Evolutionary conservation across 176 grass and related monocot species (phyloP).

Genomic region (Carex kokanica): DNA sequence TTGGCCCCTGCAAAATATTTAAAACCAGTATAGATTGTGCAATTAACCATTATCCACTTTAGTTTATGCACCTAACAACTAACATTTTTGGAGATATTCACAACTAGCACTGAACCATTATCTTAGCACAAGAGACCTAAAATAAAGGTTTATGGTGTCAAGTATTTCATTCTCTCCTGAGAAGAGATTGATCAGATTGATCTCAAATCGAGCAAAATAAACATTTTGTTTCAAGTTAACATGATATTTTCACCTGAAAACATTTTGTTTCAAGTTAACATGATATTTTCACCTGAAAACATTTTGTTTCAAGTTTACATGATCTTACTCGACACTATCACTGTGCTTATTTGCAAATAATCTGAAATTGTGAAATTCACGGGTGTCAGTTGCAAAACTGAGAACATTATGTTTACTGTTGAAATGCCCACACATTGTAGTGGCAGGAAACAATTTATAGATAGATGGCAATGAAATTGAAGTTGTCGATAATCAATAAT

Average conservation of each 20-base stretch:
- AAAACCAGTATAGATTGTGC: neutral
- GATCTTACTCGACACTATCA: neutral
- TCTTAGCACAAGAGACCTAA: neutral
- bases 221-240: neutral
- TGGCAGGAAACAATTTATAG: too few species aligned
- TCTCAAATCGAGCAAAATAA: neutral
- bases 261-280: neutral
- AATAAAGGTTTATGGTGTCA: neutral
- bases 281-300: neutral
- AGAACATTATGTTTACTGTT: too few species aligned
- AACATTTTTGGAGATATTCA: neutral
- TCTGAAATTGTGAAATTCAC: neutral
- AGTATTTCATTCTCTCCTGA: neutral
- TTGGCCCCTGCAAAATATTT: neutral
- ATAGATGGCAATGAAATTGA: too few species aligned
- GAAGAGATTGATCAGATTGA: neutral
- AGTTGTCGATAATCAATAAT: too few species aligned
- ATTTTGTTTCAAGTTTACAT: too few species aligned
- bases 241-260: neutral
- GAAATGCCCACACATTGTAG: too few species aligned
- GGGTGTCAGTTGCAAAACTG: neutral
- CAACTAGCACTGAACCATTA: neutral
- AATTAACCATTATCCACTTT: too few species aligned
- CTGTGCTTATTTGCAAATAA: neutral
- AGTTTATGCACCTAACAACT: neutral